Base-by-base conservation (phyloP, 2,329 filamentous ascomycete genomes). In the Amylocarpus encephaloides region DNA sequence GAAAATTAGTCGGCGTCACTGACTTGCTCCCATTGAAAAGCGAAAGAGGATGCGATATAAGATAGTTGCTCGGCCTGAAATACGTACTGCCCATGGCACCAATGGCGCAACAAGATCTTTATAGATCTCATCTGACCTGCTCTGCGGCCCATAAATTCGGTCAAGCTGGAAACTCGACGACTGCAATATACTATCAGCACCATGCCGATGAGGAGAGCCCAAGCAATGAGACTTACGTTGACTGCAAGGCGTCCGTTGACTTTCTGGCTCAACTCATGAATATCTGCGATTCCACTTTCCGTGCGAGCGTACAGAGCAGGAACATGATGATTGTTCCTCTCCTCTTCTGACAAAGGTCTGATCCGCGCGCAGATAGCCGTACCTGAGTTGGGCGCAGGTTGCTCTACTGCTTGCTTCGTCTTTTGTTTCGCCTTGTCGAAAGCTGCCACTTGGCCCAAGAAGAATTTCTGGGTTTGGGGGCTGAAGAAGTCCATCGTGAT, bases 91-190 rank as follows among this genome's bases (percentile, higher is more conserved):
- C 22, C 22, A 52, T 2, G 49, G 53, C 10, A 56, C 47, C 13
- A 56, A 32, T 1, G 45, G 36, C 5, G 26, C 44, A 4, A 47
- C 51, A 18, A 51, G 43, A 15, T 48, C 34, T 9, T 57, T 26
- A 16, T 61, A 60, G n/a, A 61, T 45, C 30, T 48, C 35, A 33
- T 56, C 50, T 0, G 57, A 53, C 1, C 43, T 50, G 33, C 35
- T 39, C 2, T 53, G 29, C 22, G 53, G 38, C 2, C 42, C 48
- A 34, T 49, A 59, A 30, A 52, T 12, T 13, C 33, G 13, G 46
- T 57, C 52, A 36, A 38, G 22, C 13, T 11, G 4, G 9, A 22
- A 39, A 26, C 22, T 26, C 22, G 22, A 26, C 22, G 22, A 26
- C 22, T 26, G 22, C 4, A 7, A 26, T 26, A 26, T 26, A 26